Evolutionary conservation across 108 stramenopile genomes (phyloP).

Genomic region (Nitzschia sp.): DNA sequence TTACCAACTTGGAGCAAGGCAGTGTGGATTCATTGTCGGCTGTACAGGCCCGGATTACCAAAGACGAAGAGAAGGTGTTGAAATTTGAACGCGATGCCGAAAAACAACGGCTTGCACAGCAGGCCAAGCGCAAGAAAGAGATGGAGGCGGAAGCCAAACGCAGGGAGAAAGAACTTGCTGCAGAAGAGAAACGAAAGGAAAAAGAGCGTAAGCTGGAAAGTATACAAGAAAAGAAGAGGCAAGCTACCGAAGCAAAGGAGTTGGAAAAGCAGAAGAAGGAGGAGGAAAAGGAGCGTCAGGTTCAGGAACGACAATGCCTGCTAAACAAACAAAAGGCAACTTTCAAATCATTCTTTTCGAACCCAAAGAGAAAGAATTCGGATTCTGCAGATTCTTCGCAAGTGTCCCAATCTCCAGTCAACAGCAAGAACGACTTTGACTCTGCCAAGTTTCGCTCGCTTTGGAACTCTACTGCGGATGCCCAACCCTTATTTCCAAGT

Average conservation of each 20-base stretch:
- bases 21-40: conserved; percentile 11
- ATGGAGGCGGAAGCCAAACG: conserved; percentile 44
- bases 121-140: conserved; percentile 50
- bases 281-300: conserved; percentile 30
- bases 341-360: conserved; percentile 69
- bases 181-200: conserved; percentile 45
- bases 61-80: conserved; percentile 75
- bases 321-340: conserved; percentile 56
- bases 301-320: conserved; percentile 31
- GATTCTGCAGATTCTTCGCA: neutral
- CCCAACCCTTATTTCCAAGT: conserved; percentile 13
- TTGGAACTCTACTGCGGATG: conserved; percentile 27
- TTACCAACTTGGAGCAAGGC: neutral
- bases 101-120: conserved; percentile 47
- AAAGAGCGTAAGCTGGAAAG: conserved; percentile 45
- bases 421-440: conserved; percentile 39
- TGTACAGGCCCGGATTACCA: conserved; percentile 49
- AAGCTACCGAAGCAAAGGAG: conserved; percentile 28
- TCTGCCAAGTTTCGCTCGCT: conserved; percentile 44
- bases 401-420: neutral
- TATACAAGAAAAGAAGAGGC: conserved; percentile 34
- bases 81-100: conserved; percentile 81
- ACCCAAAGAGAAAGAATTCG: conserved; percentile 2
- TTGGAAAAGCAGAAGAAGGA: conserved; percentile 43
- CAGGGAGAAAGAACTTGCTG: conserved; percentile 45